Evolutionary conservation across 208 protist genomes (phyloP), one percentile per base, ranked within the genome.

Genomic region (Trypanosoma cruzi): DNA sequence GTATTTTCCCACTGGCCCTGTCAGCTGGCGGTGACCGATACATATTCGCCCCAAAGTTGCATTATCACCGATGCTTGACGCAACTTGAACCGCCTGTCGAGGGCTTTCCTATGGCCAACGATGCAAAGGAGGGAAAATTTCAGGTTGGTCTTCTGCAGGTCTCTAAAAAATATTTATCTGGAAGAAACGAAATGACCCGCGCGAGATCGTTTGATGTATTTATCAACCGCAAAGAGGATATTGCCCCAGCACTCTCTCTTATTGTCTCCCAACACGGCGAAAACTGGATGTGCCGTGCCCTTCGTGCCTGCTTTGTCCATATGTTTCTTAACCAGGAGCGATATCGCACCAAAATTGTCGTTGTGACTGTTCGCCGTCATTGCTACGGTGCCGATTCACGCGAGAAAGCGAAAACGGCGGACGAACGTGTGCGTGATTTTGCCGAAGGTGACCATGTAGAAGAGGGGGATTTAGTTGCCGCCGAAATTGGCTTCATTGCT

Each of bases 401-500:
- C 0, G 50, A 58, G 24, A n/a, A 36, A 22, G 13, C 11, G 5
- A 7, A 55, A 34, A 56, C 55, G 26, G 36, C n/a, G 29, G 60
- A 22, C 36, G 62, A 32, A 54, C 79, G 20, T 49, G 31, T 26
- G 26, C 18, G 42, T 8, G 22, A 14, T 29, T 24, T 40, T 31
- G 60, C 26, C 28, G 52, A 78, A 46, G 52, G 36, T 34, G 48
- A 50, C 20, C 44, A 0, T 58, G 61, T 70, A 42, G 34, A 78
- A 29, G 88, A 94, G 55, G 89, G 85, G 13, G 84, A 89, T 14
- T 70, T 97, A 28, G 77, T 92, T 40, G 85, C 92, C 11, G 77
- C 67, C 13, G 88, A 97, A 54, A 36, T 94, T 6, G 92, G 92
- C 0, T 96, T 81, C 72, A 55, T 91, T 61, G 84, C 95, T 24